phyloP scores from a whole-genome alignment of 108 stramenopile species.

The Ochromonas danica region DNA sequence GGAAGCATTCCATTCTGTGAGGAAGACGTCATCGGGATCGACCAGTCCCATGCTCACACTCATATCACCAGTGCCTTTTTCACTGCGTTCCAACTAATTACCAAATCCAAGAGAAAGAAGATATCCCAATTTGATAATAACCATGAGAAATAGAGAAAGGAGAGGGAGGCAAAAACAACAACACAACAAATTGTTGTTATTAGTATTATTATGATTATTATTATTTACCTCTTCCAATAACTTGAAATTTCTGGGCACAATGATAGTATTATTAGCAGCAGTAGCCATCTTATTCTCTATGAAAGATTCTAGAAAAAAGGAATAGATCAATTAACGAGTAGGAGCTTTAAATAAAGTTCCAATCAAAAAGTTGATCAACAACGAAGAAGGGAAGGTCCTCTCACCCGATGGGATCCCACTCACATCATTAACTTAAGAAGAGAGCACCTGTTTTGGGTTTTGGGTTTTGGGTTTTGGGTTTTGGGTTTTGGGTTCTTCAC shows the following conservation, averaged over 20 bases:
- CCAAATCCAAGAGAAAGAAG: background rate
- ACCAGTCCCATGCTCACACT: conserved; percentile 87
- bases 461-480: too few species aligned
- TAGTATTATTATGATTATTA: background rate
- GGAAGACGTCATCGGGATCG: conserved; percentile 86
- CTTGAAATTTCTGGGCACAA: conserved; percentile 97
- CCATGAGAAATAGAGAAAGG: background rate
- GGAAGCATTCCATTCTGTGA: conserved; percentile 91
- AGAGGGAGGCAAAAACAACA: background rate
- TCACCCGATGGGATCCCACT: too few species aligned
- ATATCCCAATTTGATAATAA: background rate
- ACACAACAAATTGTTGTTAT: background rate
- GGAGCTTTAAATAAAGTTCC: too few species aligned
- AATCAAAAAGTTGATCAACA: too few species aligned
- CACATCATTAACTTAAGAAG: too few species aligned
- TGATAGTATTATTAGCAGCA: conserved; percentile 46
- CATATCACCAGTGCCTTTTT: conserved; percentile 88
- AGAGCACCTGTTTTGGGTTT: too few species aligned
- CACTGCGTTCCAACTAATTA: conserved; percentile 73
- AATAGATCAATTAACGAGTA: too few species aligned
- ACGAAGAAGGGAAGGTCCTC: too few species aligned
- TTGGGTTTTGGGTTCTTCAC: too few species aligned
- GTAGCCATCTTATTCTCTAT: too few species aligned
- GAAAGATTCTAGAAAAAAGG: too few species aligned
- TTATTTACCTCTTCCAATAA: conserved; percentile 77